Percentiles rank a stretch among this genome's conserved stretches.
Conservation (phyloP, 257 asterid species). For the Cordia subcordata region DNA sequence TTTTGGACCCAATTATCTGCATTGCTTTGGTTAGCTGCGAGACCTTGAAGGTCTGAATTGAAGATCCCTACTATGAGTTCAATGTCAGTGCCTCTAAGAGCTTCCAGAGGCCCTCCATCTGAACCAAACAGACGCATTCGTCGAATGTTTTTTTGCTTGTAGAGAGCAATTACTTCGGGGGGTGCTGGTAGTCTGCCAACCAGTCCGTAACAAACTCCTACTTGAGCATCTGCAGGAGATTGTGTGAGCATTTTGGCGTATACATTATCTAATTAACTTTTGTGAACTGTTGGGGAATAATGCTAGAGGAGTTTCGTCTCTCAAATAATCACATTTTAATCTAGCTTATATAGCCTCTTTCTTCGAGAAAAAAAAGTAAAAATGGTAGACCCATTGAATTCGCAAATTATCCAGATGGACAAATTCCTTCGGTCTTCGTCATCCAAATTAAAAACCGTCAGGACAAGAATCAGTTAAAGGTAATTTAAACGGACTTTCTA, state of each 20-base stretch:
- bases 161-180: conserved; percentile 23
- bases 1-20: conserved; percentile 27
- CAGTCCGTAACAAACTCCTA: conserved; percentile 34
- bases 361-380: too few relatives aligned
- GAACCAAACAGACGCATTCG: conserved; percentile 26
- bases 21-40: conserved; percentile 15
- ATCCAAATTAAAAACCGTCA: too few relatives aligned
- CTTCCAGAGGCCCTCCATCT: conserved; percentile 10
- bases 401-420: too few relatives aligned
- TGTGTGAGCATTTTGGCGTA: neutral
- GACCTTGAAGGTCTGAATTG: conserved; percentile 16
- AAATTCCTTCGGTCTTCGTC: too few relatives aligned
- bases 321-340: too few relatives aligned
- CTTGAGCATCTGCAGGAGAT: conserved; percentile 12
- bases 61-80: conserved; percentile 25
- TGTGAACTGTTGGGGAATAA: too few relatives aligned
- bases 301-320: too few relatives aligned
- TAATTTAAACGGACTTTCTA: too few relatives aligned
- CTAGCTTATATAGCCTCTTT: too few relatives aligned
- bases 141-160: conserved; percentile 19
- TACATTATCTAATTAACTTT: too few relatives aligned
- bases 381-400: too few relatives aligned
- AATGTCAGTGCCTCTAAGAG: conserved; percentile 30
- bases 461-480: too few relatives aligned
- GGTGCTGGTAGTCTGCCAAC: conserved; percentile 29